Evolutionary conservation across 208 protist genomes (phyloP).

Genomic region (Trypanosoma platydactyli): DNA sequence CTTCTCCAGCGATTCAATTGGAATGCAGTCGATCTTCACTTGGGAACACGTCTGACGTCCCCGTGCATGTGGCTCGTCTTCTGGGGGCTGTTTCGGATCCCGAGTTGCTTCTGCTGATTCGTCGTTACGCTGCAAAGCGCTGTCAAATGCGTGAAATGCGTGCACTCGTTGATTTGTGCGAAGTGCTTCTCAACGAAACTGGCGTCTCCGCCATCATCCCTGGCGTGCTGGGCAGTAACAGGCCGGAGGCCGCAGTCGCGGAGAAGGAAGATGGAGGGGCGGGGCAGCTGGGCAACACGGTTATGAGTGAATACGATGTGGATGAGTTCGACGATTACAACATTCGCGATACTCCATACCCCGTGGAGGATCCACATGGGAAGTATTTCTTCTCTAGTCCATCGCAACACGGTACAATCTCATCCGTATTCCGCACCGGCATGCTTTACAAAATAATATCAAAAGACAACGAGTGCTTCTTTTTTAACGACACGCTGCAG

Average conservation of each 20-base stretch:
- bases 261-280: neutral
- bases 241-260: neutral
- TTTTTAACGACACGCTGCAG: constrained; percentile 35
- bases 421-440: constrained; percentile 39
- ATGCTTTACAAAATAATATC: constrained; percentile 56
- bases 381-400: constrained; percentile 39
- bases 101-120: constrained; percentile 47
- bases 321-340: constrained; percentile 68
- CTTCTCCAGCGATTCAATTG: neutral
- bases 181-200: constrained; percentile 30
- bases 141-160: constrained; percentile 13
- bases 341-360: constrained; percentile 33
- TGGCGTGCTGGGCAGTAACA: neutral
- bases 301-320: neutral
- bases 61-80: constrained; percentile 33
- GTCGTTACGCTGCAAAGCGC: constrained; percentile 38
- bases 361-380: constrained; percentile 15
- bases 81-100: constrained; percentile 39
- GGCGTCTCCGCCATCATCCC: neutral
- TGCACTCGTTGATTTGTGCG: constrained; percentile 21
- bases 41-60: neutral
- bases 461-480: constrained; percentile 22
- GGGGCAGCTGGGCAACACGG: neutral
- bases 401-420: constrained; percentile 31
- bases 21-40: neutral